Evolutionary conservation across 768 basidiomycete species (phyloP), one percentile per base, ranked within the genome.

Genomic region (Panaeolus cyanescens): DNA sequence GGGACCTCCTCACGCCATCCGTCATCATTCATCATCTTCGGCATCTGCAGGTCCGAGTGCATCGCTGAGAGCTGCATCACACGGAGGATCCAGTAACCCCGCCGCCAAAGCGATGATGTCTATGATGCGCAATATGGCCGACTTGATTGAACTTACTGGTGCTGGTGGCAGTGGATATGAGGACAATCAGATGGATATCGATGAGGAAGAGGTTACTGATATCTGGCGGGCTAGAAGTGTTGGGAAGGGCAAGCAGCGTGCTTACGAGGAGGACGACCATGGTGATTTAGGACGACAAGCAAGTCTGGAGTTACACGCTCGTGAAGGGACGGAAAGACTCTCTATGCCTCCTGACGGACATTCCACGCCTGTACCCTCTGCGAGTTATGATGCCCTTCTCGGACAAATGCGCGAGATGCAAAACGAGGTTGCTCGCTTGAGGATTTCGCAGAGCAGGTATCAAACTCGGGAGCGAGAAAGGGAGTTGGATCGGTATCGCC

Each of bases 111-210:
- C 59, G 32, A 40, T 63, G 20, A 54, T 45, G 32, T 63, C 62
- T 30, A 56, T 63, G 33, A 63, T 63, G 59, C 58, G 62, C 28
- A 60, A 60, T 31, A 31, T 63, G 62, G 62, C 58, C 19, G 59
- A 63, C 30, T 28, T 59, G 50, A 58, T 63, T 6, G 62, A 63
- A 17, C 56, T 34, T 34, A 37, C 33, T 8, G 42, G 31, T 60
- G 57, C 32, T 17, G 55, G 55, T 8, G 32, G 32, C 10, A 33
- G 6, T 31, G 45, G 25, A 1, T 50, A 50, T 50, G 45, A 50
- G 25, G 45, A 50, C 3, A 28, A 5, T 25, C 45, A 50, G 22
- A 50, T 50, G 45, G 45, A 50, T 15, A 28, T 50, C 15, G 45
- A 50, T 28, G 45, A 50, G 45, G 45, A 50, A 2, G 45, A 50